Evolutionary conservation across 2,329 filamentous ascomycete genomes (phyloP).

Genomic region (Aspergillus chevalieri): DNA sequence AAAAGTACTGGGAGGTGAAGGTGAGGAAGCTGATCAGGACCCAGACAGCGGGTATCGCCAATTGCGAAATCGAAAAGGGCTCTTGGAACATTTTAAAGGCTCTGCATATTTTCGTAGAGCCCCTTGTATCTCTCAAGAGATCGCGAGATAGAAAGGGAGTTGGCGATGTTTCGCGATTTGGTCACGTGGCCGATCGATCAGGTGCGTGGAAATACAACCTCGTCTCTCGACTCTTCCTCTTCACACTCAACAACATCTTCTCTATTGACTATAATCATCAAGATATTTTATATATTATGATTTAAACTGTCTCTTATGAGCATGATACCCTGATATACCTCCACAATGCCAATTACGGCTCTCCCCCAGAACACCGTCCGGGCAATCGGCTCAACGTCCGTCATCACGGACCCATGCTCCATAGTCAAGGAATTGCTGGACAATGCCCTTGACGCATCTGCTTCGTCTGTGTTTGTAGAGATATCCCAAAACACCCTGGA

Average conservation of each 20-base stretch:
- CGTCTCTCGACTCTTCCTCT: background rate
- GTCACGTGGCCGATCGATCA: background rate
- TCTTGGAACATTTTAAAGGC: slow-evolving; percentile 12
- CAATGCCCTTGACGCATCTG: slow-evolving; percentile 60
- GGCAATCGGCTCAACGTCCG: slow-evolving; percentile 53
- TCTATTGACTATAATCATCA: background rate
- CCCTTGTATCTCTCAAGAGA: background rate
- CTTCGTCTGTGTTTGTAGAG: slow-evolving; percentile 53
- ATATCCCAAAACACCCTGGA: slow-evolving; percentile 55
- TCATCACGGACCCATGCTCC: slow-evolving; percentile 51
- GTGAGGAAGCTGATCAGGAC: slow-evolving; percentile 53
- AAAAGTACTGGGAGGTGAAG: slow-evolving; percentile 55
- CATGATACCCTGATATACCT: background rate
- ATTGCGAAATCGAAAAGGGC: slow-evolving; percentile 27
- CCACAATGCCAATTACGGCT: slow-evolving; percentile 42
- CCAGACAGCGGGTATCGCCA: slow-evolving; percentile 51
- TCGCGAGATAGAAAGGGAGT: background rate
- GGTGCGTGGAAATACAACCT: slow-evolving; percentile 2
- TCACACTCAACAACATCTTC: background rate
- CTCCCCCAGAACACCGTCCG: slow-evolving; percentile 40
- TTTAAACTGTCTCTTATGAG: background rate
- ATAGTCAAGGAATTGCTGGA: slow-evolving; percentile 62
- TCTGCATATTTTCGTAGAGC: background rate
- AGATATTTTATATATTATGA: slow-evolving; percentile 1
- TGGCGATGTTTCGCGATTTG: slow-evolving; percentile 2